These are phyloP conservation scores for Cryphonectria naterciae DNA, from an alignment of 2,329 filamentous ascomycete genomes.

Conservation along the genomic window DNA sequence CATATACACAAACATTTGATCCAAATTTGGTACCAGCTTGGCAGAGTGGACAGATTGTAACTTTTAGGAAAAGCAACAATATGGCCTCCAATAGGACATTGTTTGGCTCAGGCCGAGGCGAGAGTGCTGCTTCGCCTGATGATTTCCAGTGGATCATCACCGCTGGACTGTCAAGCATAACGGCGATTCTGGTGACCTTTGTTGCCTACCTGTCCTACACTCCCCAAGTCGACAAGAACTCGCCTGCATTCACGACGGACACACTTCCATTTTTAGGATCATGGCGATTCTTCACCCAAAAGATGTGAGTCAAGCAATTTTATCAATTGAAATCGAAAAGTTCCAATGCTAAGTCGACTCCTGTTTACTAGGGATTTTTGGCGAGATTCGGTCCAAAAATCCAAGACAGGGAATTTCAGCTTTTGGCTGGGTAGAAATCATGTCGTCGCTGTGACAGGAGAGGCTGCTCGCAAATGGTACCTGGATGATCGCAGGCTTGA, in stretches of 20 bases:
- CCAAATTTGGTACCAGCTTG: not conserved
- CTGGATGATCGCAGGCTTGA: conserved; percentile 16
- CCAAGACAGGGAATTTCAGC: conserved; percentile 28
- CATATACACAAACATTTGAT: not conserved
- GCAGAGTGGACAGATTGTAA: not conserved
- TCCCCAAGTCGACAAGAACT: conserved; percentile 8
- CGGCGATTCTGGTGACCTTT: not conserved
- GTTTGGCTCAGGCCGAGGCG: not conserved
- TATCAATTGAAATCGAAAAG: not conserved
- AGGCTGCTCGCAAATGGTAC: conserved; percentile 26
- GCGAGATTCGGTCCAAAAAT: not conserved
- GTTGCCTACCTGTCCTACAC: not conserved
- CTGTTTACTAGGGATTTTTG: conserved; percentile 15
- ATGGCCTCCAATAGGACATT: not conserved
- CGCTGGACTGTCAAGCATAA: not conserved
- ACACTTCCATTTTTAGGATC: not conserved
- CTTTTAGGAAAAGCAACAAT: not conserved
- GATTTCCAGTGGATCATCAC: not conserved
- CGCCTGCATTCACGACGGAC: not conserved
- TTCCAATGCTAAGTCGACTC: not conserved
- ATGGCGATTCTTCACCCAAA: not conserved
- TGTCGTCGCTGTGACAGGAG: conserved; percentile 26
- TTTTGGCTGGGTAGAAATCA: conserved; percentile 28
- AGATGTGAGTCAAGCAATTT: not conserved
- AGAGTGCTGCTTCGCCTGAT: not conserved